A percentile compares a stretch with the other conserved stretches of the same genome.
Conservation (phyloP, 768 basidiomycete species). For the Leucosporidium yakuticum region DNA sequence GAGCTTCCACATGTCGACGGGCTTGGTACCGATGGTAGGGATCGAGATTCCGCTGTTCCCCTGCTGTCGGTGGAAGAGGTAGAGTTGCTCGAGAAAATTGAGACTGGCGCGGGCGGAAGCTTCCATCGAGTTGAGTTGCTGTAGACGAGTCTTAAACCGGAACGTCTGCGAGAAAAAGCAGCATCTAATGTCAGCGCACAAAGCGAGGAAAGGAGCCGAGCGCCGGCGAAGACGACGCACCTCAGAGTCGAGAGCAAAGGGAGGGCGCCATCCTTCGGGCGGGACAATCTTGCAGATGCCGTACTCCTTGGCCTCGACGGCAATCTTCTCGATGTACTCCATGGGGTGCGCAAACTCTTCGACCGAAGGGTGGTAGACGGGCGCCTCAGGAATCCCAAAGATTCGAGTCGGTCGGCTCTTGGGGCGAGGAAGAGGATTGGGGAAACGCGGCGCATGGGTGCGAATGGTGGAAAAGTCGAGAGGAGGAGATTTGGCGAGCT, state of each 20-base stretch:
- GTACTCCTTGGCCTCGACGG: constrained; percentile 65
- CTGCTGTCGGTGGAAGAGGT: constrained; percentile 93
- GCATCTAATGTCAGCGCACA: background rate
- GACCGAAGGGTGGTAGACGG: constrained; percentile 75
- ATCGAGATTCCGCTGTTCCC: constrained; percentile 79
- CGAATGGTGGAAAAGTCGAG: constrained; percentile 37
- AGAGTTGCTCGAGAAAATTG: constrained; percentile 94
- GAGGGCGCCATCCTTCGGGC: constrained; percentile 88
- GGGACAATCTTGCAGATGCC: constrained; percentile 97
- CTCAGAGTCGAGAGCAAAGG: constrained; percentile 90
- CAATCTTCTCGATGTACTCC: constrained; percentile 66
- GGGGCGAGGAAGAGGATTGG: constrained; percentile 22
- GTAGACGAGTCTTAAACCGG: constrained; percentile 90
- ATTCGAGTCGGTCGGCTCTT: constrained; percentile 47
- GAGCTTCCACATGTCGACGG: constrained; percentile 87
- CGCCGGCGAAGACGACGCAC: constrained; percentile 50
- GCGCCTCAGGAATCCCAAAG: constrained; percentile 84
- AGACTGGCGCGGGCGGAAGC: constrained; percentile 93
- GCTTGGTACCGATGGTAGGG: constrained; percentile 86
- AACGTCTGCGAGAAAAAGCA: constrained; percentile 55
- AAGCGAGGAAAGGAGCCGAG: background rate
- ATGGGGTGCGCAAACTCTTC: constrained; percentile 93
- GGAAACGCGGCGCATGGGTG: constrained; percentile 27
- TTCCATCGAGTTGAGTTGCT: constrained; percentile 92
- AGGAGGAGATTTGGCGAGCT: constrained; percentile 40